Evolutionary conservation across 768 basidiomycete species (phyloP).

Genomic region (Mycena vulgaris): DNA sequence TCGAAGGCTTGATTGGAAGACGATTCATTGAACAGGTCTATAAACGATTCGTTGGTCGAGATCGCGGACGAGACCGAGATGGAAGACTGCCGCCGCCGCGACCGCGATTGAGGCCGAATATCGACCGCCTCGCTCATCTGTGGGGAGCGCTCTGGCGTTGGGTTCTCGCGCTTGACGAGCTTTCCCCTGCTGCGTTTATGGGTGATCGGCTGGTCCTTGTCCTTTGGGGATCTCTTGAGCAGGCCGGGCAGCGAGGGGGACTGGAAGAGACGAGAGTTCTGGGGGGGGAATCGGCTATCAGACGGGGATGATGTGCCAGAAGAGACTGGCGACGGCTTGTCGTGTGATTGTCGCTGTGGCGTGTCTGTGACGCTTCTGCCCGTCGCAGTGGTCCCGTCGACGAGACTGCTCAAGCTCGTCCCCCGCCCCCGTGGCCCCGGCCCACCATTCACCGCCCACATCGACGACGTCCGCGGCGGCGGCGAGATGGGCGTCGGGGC

Average conservation of each 20-base stretch:
- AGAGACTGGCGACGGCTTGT: background rate
- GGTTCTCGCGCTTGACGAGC: conserved; percentile 24
- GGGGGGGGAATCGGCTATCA: conserved; percentile 30
- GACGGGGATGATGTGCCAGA: conserved; percentile 11
- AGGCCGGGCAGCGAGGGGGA: background rate
- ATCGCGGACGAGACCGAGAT: conserved; percentile 46
- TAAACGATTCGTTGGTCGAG: conserved; percentile 38
- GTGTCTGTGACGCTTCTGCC: too few relatives aligned
- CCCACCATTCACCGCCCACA: background rate
- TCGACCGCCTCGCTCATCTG: background rate
- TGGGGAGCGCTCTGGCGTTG: too few relatives aligned
- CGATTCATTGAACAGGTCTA: conserved; percentile 39
- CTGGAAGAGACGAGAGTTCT: background rate
- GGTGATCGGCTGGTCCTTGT: background rate
- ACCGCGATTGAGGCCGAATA: background rate
- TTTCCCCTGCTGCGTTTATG: conserved; percentile 24
- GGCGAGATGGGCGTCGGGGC: conserved; percentile 19
- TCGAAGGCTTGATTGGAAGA: conserved; percentile 18
- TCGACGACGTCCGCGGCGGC: conserved; percentile 35
- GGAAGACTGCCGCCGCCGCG: conserved; percentile 36
- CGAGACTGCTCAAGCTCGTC: background rate
- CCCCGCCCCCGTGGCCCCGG: background rate
- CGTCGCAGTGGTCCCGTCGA: background rate
- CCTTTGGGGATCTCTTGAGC: conserved; percentile 1
- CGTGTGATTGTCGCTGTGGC: background rate